Percentiles rank a stretch among this genome's conserved stretches.
Evolutionary conservation across 139 green algal species (phyloP).

Genomic region (Picocystis salinarum): DNA sequence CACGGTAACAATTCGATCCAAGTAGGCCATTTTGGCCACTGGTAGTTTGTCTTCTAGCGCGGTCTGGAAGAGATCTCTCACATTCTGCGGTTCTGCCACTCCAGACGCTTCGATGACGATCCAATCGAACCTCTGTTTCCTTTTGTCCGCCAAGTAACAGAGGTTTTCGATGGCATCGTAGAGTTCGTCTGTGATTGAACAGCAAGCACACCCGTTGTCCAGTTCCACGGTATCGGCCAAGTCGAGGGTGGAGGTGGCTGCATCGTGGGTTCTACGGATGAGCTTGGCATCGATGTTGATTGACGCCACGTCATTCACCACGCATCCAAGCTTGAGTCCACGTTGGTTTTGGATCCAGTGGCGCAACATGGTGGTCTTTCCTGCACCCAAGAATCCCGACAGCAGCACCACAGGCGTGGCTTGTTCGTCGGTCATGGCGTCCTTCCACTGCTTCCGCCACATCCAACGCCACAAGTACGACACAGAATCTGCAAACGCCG

Average conservation of each 20-base stretch:
- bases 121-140: conserved; percentile 17
- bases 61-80: conserved; percentile 73
- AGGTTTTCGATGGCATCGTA: neutral
- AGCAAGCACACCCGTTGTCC: conserved; percentile 80
- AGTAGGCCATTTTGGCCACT: conserved; percentile 38
- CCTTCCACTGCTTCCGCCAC: no score
- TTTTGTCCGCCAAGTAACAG: neutral
- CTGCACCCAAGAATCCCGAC: conserved; percentile 19
- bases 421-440: no score
- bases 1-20: conserved; percentile 73
- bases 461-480: no score
- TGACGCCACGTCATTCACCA: conserved; percentile 80
- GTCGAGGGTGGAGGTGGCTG: conserved; percentile 22
- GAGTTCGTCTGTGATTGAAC: conserved; percentile 9
- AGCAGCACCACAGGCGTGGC: conserved; percentile 21
- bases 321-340: conserved; percentile 69
- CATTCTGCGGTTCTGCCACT: conserved; percentile 77
- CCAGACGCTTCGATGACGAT: conserved; percentile 84
- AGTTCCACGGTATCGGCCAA: conserved; percentile 84
- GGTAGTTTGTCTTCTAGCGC: conserved; percentile 36
- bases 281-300: conserved; percentile 92
- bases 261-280: conserved; percentile 23
- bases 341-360: conserved; percentile 54
- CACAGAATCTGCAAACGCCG: no score
- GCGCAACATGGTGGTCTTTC: conserved; percentile 77